Percentiles rank a stretch among this genome's conserved stretches.
Evolutionary conservation across 116 monocot species (phyloP).

Genomic region (Papilionanthe hybrid): DNA sequence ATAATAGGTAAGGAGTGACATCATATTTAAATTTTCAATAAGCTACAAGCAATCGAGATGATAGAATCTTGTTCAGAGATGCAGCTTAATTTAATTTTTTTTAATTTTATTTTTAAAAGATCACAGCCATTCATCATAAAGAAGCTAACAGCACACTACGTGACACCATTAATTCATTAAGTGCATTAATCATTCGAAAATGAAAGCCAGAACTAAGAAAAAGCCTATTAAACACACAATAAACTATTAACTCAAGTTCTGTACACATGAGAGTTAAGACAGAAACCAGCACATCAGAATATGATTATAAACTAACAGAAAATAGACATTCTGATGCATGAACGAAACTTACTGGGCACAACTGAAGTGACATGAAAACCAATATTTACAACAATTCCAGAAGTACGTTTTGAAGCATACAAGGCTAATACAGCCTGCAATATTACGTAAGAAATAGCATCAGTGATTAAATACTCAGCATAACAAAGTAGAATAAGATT

Average conservation of each 20-base stretch:
- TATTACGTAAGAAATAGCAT: not conserved
- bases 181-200: not conserved
- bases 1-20: too few relatives aligned
- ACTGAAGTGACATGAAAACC: constrained; percentile 86
- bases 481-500: not conserved
- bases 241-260: not conserved
- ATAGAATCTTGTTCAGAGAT: too few relatives aligned
- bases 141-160: not conserved
- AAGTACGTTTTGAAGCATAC: constrained; percentile 86
- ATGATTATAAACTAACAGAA: not conserved
- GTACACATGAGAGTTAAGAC: not conserved
- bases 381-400: constrained; percentile 92
- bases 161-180: not conserved
- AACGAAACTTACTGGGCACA: constrained; percentile 71
- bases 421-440: constrained; percentile 83
- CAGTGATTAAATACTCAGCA: not conserved
- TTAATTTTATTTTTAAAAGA: too few relatives aligned
- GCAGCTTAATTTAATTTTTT: too few relatives aligned
- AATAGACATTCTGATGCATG: constrained; percentile 1
- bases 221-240: not conserved
- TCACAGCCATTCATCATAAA: too few relatives aligned
- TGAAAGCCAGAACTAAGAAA: not conserved
- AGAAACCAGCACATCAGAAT: not conserved
- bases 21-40: too few relatives aligned
- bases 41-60: too few relatives aligned